Evolutionary conservation across 208 protist genomes (phyloP).

Genomic region (Crithidia acanthocephali): DNA sequence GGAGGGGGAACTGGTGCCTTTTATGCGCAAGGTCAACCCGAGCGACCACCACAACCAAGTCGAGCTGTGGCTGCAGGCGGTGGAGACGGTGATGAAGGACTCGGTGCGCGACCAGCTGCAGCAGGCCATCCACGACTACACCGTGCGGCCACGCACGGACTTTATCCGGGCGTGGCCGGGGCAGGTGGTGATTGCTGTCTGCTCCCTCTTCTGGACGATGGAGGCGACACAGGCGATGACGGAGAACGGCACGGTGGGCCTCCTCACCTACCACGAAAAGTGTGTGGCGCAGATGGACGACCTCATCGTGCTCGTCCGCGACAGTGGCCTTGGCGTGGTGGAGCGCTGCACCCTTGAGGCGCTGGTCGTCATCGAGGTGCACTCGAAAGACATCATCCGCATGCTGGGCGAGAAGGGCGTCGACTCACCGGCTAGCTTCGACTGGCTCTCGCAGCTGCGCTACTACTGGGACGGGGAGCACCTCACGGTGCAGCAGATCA

Average conservation of each 20-base stretch:
- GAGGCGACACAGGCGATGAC: slow-evolving; percentile 93
- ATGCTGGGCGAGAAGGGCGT: slow-evolving; percentile 93
- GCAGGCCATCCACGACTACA: slow-evolving; percentile 88
- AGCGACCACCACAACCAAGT: slow-evolving; percentile 91
- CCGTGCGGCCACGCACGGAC: slow-evolving; percentile 67
- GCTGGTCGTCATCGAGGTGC: slow-evolving; percentile 95
- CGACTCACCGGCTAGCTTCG: slow-evolving; percentile 92
- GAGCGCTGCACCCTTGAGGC: slow-evolving; percentile 94
- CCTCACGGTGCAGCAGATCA: slow-evolving; percentile 93
- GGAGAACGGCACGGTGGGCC: slow-evolving; percentile 80
- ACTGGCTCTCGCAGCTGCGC: slow-evolving; percentile 96
- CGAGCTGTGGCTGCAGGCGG: slow-evolving; percentile 95
- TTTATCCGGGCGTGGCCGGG: slow-evolving; percentile 95
- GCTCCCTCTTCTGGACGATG: slow-evolving; percentile 94
- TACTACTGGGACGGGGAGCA: slow-evolving; percentile 97
- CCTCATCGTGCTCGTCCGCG: slow-evolving; percentile 93
- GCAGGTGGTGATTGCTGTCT: slow-evolving; percentile 93
- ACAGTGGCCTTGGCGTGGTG: slow-evolving; percentile 80
- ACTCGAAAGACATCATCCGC: slow-evolving; percentile 94
- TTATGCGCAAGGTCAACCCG: slow-evolving; percentile 87
- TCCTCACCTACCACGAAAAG: slow-evolving; percentile 90
- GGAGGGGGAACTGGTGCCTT: slow-evolving; percentile 89
- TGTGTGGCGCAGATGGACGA: slow-evolving; percentile 90
- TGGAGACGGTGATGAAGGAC: slow-evolving; percentile 94
- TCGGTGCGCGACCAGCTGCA: slow-evolving; percentile 86